Conservation (phyloP, 2,329 filamentous ascomycete species). For the Botrytis pseudocinerea region DNA sequence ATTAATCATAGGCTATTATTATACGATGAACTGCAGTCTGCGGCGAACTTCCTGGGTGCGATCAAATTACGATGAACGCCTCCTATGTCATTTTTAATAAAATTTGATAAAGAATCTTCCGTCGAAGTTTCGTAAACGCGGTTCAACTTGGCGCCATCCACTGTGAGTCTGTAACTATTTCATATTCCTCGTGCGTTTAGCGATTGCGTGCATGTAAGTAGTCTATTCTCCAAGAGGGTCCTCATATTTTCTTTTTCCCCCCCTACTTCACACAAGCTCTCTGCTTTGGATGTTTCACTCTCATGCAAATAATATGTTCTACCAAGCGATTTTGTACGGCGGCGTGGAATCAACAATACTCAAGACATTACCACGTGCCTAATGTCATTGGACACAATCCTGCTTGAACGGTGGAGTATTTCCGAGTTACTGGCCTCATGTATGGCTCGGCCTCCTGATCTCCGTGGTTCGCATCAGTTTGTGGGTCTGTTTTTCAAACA, state of each 20-base stretch:
- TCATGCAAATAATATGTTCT: not conserved
- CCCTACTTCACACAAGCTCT: not conserved
- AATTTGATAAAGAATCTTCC: not conserved
- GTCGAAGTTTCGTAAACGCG: not conserved
- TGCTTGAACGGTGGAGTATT: not conserved
- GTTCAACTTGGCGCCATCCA: constrained; percentile 2
- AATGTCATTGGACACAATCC: not conserved
- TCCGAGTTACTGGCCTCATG: not conserved
- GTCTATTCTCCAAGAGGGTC: not conserved
- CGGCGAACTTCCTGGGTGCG: not conserved
- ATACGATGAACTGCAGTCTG: constrained; percentile 2
- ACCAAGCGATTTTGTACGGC: not conserved
- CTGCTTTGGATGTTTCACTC: not conserved
- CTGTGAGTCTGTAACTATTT: not conserved
- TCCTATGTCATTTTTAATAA: not conserved
- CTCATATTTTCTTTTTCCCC: not conserved
- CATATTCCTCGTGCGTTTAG: not conserved
- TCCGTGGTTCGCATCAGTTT: not conserved
- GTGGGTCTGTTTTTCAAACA: not conserved
- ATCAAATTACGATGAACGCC: not conserved
- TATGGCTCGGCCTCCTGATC: not conserved
- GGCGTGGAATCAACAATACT: not conserved
- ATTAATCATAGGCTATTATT: not conserved
- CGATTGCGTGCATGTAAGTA: not conserved
- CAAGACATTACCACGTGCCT: constrained; percentile 1